Evolutionary conservation across 2,329 filamentous ascomycete species (phyloP), one percentile per base, ranked within the genome.

Genomic region (Aspergillus hortae): DNA sequence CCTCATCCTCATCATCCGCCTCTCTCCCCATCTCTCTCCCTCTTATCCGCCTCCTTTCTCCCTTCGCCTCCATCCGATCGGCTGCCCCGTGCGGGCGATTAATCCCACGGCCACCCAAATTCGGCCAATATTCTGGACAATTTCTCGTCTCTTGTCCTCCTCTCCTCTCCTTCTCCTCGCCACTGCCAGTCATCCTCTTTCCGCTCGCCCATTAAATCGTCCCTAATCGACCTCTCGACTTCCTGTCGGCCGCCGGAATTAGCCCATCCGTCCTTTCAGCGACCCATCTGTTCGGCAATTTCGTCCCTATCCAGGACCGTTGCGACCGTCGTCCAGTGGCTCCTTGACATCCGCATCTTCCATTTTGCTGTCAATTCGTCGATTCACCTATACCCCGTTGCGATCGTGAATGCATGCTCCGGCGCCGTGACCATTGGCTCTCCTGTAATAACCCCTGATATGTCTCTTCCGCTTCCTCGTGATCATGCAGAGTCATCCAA

Each of bases 21-120:
- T 46, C 53, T 41, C 49, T 56, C 48, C 55, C 49, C 45, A 55
- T 48, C 32, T 55, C 58, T 53, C 55, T 56, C 53, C 54, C 48
- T 61, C 55, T 56, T 57, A 58, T 57, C 52, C 50, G 55, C 51
- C 56, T 51, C 48, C 52, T 53, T 53, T 58, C 52, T 53, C 52
- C 56, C 51, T 49, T 57, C 48, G 51, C 49, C 53, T 54, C 54
- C 56, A 51, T 64, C 54, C 58, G 54, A 60, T 56, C 55, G 55
- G 54, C 58, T 69, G 60, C 61, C 59, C 50, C 64, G 68, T 60
- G 59, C 64, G 61, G 57, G 60, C 46, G 21, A 48, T 58, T 51
- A 30, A 46, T 48, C 58, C 63, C 66, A 65, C 66, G 67, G 61
- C 57, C 53, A 58, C 61, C 61, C 61, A 61, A 62, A 58, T 62